phyloP scores from a whole-genome alignment of 139 green algal species.

The Closterium sp. region DNA sequence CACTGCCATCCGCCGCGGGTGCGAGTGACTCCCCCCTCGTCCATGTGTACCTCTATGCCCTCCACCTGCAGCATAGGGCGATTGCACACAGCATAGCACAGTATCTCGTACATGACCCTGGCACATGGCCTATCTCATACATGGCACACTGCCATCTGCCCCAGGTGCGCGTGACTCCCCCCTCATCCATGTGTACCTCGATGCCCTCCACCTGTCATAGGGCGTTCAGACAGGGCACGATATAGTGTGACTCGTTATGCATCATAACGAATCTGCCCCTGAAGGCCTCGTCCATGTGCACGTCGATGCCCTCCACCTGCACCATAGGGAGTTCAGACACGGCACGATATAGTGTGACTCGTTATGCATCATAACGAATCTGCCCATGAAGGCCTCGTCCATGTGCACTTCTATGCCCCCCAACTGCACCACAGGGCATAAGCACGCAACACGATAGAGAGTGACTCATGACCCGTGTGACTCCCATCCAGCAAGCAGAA shows the following conservation, averaged over 20 bases:
- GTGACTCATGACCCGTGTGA: neutral
- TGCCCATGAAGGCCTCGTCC: neutral
- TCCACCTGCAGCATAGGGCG: slow-evolving; percentile 1
- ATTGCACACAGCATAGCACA: too few species aligned
- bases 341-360: too few species aligned
- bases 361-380: too few species aligned
- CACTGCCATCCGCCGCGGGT: slow-evolving; percentile 21
- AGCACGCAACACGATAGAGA: too few species aligned
- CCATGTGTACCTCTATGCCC: slow-evolving; percentile 19
- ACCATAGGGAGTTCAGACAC: too few species aligned
- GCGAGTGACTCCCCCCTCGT: slow-evolving; percentile 21
- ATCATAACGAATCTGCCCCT: neutral
- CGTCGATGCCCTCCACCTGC: slow-evolving; percentile 20
- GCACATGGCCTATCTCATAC: too few species aligned
- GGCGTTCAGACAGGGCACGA: too few species aligned
- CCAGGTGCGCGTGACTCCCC: too few species aligned
- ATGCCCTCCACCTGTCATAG: slow-evolving; percentile 19
- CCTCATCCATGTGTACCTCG: slow-evolving; percentile 1
- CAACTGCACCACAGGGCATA: neutral
- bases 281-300: too few species aligned
- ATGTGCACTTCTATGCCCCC: slow-evolving; percentile 23
- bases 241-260: neutral
- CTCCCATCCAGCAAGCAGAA: too few species aligned
- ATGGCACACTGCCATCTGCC: too few species aligned
- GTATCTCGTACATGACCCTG: too few species aligned